These are phyloP conservation scores for Astrocystis sublimbata DNA, from an alignment of 495 filamentous ascomycete genomes.

Conservation along the genomic window DNA sequence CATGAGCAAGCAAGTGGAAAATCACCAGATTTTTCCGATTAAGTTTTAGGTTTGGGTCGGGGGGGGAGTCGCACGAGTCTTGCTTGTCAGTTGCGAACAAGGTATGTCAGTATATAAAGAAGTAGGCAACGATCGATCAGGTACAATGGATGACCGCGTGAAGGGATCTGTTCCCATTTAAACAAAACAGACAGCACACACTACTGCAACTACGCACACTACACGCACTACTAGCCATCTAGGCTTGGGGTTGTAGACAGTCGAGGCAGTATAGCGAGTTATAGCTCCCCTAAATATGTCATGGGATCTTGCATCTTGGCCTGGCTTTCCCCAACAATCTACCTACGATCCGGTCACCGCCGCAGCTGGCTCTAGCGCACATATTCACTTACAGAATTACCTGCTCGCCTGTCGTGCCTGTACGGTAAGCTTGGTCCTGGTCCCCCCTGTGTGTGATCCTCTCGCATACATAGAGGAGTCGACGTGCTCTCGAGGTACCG, in stretches of 20 bases:
- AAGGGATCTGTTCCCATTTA: constrained; percentile 9
- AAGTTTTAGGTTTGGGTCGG: not conserved
- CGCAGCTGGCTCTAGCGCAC: not conserved
- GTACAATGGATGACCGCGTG: constrained; percentile 4
- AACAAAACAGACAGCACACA: constrained; percentile 10
- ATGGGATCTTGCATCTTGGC: constrained; percentile 5
- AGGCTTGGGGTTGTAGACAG: not conserved
- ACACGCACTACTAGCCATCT: not conserved
- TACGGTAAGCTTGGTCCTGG: not conserved
- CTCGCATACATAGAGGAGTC: constrained; percentile 9
- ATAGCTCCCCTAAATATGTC: not conserved
- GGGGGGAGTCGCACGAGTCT: not conserved
- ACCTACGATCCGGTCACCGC: constrained; percentile 4
- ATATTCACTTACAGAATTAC: not conserved
- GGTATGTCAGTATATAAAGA: not conserved
- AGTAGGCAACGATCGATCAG: constrained; percentile 4
- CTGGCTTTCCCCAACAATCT: not conserved
- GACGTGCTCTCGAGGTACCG: constrained; percentile 5
- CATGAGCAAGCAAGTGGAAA: not conserved
- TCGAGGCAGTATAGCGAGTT: not conserved
- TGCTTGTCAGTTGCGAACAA: not conserved
- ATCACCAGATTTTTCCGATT: not conserved
- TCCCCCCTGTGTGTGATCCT: constrained; percentile 4
- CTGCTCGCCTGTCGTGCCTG: too few relatives aligned
- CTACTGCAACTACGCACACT: not conserved